Conservation (phyloP, 2,329 filamentous ascomycete genomes). For the Didymella exigua region DNA sequence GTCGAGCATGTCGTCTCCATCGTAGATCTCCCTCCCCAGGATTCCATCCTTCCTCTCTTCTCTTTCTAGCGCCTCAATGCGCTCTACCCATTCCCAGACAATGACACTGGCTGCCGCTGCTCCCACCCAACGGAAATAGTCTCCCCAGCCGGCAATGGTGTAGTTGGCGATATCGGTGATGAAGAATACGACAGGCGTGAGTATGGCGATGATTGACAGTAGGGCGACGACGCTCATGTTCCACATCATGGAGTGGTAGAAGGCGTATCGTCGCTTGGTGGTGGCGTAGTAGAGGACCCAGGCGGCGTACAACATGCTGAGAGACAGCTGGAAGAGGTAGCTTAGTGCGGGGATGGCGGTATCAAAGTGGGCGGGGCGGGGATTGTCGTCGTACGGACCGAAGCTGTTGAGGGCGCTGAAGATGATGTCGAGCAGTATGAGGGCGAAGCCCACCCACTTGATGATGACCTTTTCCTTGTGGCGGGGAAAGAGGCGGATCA, state of each 20-base stretch:
- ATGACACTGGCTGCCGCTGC: slow-evolving; percentile 94
- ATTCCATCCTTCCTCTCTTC: slow-evolving; percentile 96
- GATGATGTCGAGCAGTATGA: slow-evolving; percentile 87
- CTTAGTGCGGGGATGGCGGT: slow-evolving; percentile 90
- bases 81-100: slow-evolving; percentile 97
- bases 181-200: slow-evolving; percentile 92
- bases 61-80: slow-evolving; percentile 88
- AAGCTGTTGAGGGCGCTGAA: slow-evolving; percentile 95
- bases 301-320: slow-evolving; percentile 86
- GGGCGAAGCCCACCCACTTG: slow-evolving; percentile 95
- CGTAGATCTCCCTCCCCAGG: slow-evolving; percentile 86
- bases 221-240: slow-evolving; percentile 83
- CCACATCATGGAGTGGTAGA: slow-evolving; percentile 87
- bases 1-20: slow-evolving; percentile 91
- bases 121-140: slow-evolving; percentile 96
- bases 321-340: slow-evolving; percentile 86
- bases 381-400: slow-evolving; percentile 58
- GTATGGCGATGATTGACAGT: slow-evolving; percentile 78
- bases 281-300: slow-evolving; percentile 94
- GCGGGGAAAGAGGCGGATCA: slow-evolving; percentile 93
- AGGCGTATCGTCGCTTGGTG: slow-evolving; percentile 90
- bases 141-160: slow-evolving; percentile 87
- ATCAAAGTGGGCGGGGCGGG: slow-evolving; percentile 75
- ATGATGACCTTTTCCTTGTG: slow-evolving; percentile 98
- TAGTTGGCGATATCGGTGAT: slow-evolving; percentile 87